phyloP scores from a whole-genome alignment of 192 early-diverging fungal genomes.

The Linnemannia zychae region DNA sequence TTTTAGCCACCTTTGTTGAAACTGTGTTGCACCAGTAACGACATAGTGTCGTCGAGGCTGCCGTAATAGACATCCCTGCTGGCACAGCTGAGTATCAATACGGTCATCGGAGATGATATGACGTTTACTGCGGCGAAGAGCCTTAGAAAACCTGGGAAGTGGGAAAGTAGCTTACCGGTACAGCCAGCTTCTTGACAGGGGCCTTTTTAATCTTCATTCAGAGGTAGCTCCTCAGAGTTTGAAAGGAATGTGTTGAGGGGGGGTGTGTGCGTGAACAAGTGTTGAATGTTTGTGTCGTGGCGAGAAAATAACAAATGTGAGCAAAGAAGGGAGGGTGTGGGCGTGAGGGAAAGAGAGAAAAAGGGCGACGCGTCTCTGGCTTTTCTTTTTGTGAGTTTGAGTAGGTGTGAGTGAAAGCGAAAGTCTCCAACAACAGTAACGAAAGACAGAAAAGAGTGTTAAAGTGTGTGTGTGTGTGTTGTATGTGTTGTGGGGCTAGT shows the following conservation, averaged over 20 bases:
- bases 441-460: background rate
- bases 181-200: slow-evolving; percentile 72
- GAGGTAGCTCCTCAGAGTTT: background rate
- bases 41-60: no score
- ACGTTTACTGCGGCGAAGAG: slow-evolving; percentile 24
- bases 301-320: background rate
- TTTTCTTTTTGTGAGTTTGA: background rate
- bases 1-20: background rate
- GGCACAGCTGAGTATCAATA: slow-evolving; percentile 4
- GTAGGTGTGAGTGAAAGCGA: background rate
- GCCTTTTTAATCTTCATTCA: slow-evolving; percentile 74
- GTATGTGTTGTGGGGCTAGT: background rate
- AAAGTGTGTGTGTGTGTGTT: background rate
- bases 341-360: background rate
- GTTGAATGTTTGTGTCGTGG: background rate
- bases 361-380: slow-evolving; percentile 9
- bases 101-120: slow-evolving; percentile 1
- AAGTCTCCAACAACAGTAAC: background rate
- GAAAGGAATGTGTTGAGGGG: background rate
- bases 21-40: no score
- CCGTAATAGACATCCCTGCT: background rate
- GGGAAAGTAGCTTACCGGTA: slow-evolving; percentile 61
- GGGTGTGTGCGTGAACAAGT: background rate
- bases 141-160: background rate
- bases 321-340: background rate